Evolutionary conservation across 2,329 filamentous ascomycete genomes (phyloP).

Genomic region (Alternaria hordeiaustralica): DNA sequence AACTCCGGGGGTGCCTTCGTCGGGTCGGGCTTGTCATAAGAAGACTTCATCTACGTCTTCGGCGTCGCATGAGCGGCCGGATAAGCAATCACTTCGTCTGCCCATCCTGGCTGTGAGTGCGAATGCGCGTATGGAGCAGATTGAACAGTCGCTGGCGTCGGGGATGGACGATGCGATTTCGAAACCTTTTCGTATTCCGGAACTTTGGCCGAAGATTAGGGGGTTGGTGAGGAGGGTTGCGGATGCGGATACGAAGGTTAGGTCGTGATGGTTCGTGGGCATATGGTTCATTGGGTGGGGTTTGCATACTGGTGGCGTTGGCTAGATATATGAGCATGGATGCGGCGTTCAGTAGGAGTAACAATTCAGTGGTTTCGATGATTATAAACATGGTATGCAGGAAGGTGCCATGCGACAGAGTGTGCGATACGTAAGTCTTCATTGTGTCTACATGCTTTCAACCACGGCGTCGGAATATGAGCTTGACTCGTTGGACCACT

Average conservation of each 20-base stretch:
- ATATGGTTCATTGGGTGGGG: neutral
- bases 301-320: neutral
- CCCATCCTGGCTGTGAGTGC: constrained; percentile 45
- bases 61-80: neutral
- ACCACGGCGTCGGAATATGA: too few species aligned
- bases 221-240: constrained; percentile 11
- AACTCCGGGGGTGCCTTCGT: neutral
- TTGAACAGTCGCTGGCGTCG: constrained; percentile 34
- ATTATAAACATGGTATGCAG: too few species aligned
- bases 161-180: constrained; percentile 43
- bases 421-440: too few species aligned
- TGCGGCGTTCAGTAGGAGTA: neutral
- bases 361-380: neutral
- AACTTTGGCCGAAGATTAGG: constrained; percentile 28
- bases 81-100: constrained; percentile 14
- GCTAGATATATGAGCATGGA: neutral
- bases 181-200: constrained; percentile 34
- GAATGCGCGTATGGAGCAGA: constrained; percentile 44
- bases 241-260: neutral
- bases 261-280: neutral
- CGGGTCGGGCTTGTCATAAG: neutral
- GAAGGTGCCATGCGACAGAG: too few species aligned
- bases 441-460: too few species aligned
- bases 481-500: too few species aligned
- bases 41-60: neutral